Base-by-base conservation (phyloP, 148 eudicot genomes). In the Rhododendron vialii region DNA sequence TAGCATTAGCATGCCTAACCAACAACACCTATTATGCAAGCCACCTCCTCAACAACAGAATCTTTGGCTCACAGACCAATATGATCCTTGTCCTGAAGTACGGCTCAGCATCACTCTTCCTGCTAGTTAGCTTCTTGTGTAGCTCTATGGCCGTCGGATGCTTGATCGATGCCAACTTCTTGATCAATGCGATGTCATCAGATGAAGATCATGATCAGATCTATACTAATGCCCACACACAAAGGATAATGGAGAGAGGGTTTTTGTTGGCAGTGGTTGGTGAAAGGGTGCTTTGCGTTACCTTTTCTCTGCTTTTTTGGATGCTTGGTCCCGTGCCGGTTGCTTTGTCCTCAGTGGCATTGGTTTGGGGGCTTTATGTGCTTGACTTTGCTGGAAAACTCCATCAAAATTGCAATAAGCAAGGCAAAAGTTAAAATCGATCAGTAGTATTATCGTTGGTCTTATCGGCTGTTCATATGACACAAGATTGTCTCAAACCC, bases 121-220 rank as follows among this genome's bases (percentile, higher is more conserved):
- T 95, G 81, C 35, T 92, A 48, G 82, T 85, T 2, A 96, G 99
- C 92, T 95, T 96, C 91, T 33, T 95, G 26, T 95, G 94, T 80
- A 96, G 95, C 93, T 93, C 99, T 2, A 76, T 95, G 81, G 95
- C 93, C 10, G 71, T 93, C 1, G 91, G 92, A 20, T 88, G 82
- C 89, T 67, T 96, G 86, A 87, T 95, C n/a, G 98, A 96, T 74
- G 93, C 96, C 12, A 94, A 94, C 81, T 95, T 88, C 91, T 82
- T 96, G 91, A 92, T 95, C 63, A 94, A 95, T 63, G 93, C 95
- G 1, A 26, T 26, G 9, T 71, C 41, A 30, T 76, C 88, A 24
- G 83, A 20, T 7, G 69, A 33, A 1, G 87, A 87, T 18, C 92
- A 88, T 33, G 88, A 87, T 18, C 92, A 88, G 83, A 82, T 88